phyloP scores from a whole-genome alignment of 2,329 filamentous ascomycete species.

The Alternaria atra region DNA sequence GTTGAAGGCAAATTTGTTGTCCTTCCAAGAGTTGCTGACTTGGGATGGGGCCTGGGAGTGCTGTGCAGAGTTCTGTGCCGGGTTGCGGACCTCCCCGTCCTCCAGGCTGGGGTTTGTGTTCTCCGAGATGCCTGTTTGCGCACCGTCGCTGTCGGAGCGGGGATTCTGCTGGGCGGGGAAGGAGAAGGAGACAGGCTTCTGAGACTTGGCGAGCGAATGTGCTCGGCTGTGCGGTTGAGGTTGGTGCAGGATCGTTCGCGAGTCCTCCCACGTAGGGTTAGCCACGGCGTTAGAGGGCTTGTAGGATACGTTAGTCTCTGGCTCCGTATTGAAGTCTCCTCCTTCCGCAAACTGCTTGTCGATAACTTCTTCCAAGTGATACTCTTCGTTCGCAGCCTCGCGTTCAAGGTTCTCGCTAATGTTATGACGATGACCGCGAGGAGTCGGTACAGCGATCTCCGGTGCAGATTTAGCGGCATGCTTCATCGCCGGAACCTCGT shows the following conservation, averaged over 20 bases:
- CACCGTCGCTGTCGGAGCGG: slow-evolving; percentile 52
- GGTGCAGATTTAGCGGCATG: slow-evolving; percentile 52
- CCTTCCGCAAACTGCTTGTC: slow-evolving; percentile 81
- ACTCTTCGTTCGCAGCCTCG: slow-evolving; percentile 85
- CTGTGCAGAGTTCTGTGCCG: slow-evolving; percentile 35
- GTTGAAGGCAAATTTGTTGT: slow-evolving; percentile 46
- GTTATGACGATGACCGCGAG: slow-evolving; percentile 72
- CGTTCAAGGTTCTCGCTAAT: slow-evolving; percentile 80
- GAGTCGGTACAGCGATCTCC: slow-evolving; percentile 68
- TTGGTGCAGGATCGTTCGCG: slow-evolving; percentile 67
- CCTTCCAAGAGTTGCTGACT: slow-evolving; percentile 49
- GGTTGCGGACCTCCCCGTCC: slow-evolving; percentile 39
- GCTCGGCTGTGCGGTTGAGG: slow-evolving; percentile 77
- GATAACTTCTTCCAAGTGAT: slow-evolving; percentile 82
- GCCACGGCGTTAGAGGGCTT: slow-evolving; percentile 38
- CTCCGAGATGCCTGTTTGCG: slow-evolving; percentile 51
- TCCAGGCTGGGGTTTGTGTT: slow-evolving; percentile 52
- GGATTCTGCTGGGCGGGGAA: slow-evolving; percentile 44
- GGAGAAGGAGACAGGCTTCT: slow-evolving; percentile 50
- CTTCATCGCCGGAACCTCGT: slow-evolving; percentile 51
- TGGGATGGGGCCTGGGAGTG: slow-evolving; percentile 51
- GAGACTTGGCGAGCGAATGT: slow-evolving; percentile 74
- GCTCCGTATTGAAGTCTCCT: slow-evolving; percentile 70
- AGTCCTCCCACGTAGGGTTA: slow-evolving; percentile 46
- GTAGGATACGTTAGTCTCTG: slow-evolving; percentile 40